Evolutionary conservation across 108 stramenopile genomes (phyloP), one percentile per base, ranked within the genome.

Genomic region (Cyclotella kingstonii): DNA sequence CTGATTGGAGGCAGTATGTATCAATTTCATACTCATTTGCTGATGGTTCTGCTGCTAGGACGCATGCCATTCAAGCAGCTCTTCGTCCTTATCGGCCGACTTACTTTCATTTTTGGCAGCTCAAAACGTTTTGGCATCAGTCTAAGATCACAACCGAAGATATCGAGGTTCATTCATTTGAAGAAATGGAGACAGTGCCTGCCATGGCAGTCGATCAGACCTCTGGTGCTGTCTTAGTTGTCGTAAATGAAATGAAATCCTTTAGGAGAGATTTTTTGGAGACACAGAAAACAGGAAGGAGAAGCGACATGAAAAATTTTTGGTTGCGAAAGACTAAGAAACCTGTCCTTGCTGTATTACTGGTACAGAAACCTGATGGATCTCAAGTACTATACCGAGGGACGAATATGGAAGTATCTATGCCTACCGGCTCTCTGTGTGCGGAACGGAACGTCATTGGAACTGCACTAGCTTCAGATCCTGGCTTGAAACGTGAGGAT

Each of bases 361-460:
- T 96, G 17, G 95, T 97, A 18, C 83, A 87, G 39, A 77, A 60
- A 42, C 60, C 60, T n/a, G 69, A 81, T 4, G 87, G 78, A 0
- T 41, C 27, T 45, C 60, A 88, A 18, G 60, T 76, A 26, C 57
- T 96, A 45, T 98, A 93, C 68, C 71, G 96, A 45, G 98, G 96
- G 9, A 96, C 94, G 41, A 98, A 98, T 73, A 94, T 98, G 95
- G 98, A 98, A 79, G 96, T 97, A 11, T 89, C 86, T 14, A 94
- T 98, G 96, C 97, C 97, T 4, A 98, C 97, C 29, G 97, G 97
- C 18, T 95, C 93, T 6, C 84, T 98, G 10, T 98, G 97, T 75
- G 94, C 98, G 5, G 98, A 98, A 69, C 83, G 98, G 2, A 95
- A 95, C 57, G 98, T 90, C 6, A 98, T 98, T 71, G 98, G 93